Evolutionary conservation across 768 basidiomycete genomes (phyloP), one percentile per base, ranked within the genome.

Genomic region (Podaxis rugospora): DNA sequence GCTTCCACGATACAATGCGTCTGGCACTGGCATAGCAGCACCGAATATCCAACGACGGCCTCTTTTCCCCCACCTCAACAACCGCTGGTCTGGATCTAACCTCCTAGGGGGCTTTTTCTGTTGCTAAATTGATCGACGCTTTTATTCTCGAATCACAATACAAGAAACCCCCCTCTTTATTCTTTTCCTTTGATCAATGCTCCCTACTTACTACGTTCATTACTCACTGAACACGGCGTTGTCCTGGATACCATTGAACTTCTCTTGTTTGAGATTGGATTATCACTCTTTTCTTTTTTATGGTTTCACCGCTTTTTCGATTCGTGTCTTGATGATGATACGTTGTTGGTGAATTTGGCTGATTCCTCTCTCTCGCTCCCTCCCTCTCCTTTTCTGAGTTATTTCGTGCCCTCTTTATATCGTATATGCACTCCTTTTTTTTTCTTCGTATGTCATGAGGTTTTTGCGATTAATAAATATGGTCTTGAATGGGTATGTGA

Each of bases 241-340:
- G 52, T 53, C 42, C 59, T 37, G 42, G 55, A 57, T 57, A 57
- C 55, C 55, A 57, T 57, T 16, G 32, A 25, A n/a, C 10, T 37
- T 32, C 32, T 39, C 37, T 39, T 21, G 14, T 18, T 39, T 35
- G 36, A 54, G 35, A 37, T 28, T 23, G 37, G 35, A 18, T 54
- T 54, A 54, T 14, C 52, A 39, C 44, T 57, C 55, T 35, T 57
- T 46, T 56, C n/a, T 28, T 53, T 37, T 37, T 53, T 21, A n/a
- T 18, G 14, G 23, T 18, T 16, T 13, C 18, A 3, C 18, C 35
- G 2, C 54, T 53, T 21, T 36, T 21, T 39, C 52, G 7, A 27
- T 49, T 21, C 6, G 5, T 39, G 35, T 37, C 37, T 37, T 36
- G 52, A 37, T 53, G 36, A 49, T 18, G 25, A 21, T 49, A 49